Conservation (phyloP, 768 basidiomycete genomes). For the Cytidiella melzeri region DNA sequence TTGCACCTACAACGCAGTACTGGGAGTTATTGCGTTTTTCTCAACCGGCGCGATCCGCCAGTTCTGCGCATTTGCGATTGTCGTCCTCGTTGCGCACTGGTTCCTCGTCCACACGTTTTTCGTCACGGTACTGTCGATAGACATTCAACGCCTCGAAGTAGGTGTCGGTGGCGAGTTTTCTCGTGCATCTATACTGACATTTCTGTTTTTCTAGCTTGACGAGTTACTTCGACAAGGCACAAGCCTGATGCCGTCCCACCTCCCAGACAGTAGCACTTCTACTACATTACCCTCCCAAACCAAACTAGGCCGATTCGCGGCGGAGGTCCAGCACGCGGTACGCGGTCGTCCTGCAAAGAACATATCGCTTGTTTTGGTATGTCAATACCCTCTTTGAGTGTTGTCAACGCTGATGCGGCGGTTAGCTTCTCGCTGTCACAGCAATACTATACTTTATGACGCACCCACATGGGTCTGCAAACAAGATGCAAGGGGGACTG, state of each 20-base stretch:
- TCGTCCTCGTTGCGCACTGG: slow-evolving; percentile 95
- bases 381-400: slow-evolving; percentile 13
- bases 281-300: slow-evolving; percentile 26
- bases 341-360: slow-evolving; percentile 69
- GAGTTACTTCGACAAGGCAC: slow-evolving; percentile 78
- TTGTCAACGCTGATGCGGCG: neutral
- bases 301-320: slow-evolving; percentile 37
- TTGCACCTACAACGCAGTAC: slow-evolving; percentile 75
- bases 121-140: slow-evolving; percentile 89
- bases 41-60: slow-evolving; percentile 80
- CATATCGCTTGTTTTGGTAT: slow-evolving; percentile 72
- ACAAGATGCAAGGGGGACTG: slow-evolving; percentile 15
- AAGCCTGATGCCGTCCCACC: slow-evolving; percentile 41
- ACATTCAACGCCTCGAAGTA: slow-evolving; percentile 89
- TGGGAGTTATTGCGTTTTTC: slow-evolving; percentile 70
- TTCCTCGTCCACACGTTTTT: slow-evolving; percentile 96
- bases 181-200: slow-evolving; percentile 7
- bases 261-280: slow-evolving; percentile 18
- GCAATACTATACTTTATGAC: slow-evolving; percentile 72
- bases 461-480: slow-evolving; percentile 26
- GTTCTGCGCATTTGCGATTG: slow-evolving; percentile 90
- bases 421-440: slow-evolving; percentile 73
- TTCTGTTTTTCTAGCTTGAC: slow-evolving; percentile 48
- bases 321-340: slow-evolving; percentile 40
- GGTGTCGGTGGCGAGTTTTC: slow-evolving; percentile 16